Evolutionary conservation across 495 filamentous ascomycete genomes (phyloP).

Genomic region (Jackrogersella multiformis): DNA sequence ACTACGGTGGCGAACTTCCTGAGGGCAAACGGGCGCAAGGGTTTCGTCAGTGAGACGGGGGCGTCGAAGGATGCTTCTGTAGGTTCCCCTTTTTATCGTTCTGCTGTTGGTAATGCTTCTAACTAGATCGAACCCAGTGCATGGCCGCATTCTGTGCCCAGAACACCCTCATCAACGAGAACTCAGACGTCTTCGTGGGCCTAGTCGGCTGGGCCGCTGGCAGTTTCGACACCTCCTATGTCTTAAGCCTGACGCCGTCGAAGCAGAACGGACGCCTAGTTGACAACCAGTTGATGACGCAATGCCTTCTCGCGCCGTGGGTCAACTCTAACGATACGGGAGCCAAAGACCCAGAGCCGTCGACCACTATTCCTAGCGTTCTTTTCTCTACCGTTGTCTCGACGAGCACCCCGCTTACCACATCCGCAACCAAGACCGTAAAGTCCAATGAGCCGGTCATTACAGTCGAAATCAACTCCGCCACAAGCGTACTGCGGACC

Average conservation of each 20-base stretch:
- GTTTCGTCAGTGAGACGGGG: slow-evolving; percentile 64
- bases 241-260: slow-evolving; percentile 56
- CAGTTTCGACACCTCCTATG: slow-evolving; percentile 56
- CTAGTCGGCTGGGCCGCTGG: slow-evolving; percentile 61
- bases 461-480: slow-evolving; percentile 25
- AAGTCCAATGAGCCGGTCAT: slow-evolving; percentile 19
- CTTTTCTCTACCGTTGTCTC: not conserved
- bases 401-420: not conserved
- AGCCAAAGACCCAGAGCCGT: slow-evolving; percentile 7
- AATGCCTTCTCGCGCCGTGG: slow-evolving; percentile 51
- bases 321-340: slow-evolving; percentile 23
- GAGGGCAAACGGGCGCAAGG: slow-evolving; percentile 59
- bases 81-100: slow-evolving; percentile 17
- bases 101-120: not conserved
- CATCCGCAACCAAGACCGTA: not conserved
- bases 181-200: slow-evolving; percentile 62
- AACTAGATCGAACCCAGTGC: slow-evolving; percentile 42
- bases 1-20: slow-evolving; percentile 58
- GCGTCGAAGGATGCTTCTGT: slow-evolving; percentile 50
- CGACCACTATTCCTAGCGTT: not conserved
- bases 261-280: slow-evolving; percentile 49
- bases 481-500: slow-evolving; percentile 28
- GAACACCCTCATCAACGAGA: slow-evolving; percentile 57
- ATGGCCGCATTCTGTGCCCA: slow-evolving; percentile 56
- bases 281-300: slow-evolving; percentile 52